Conservation (phyloP, 2,329 filamentous ascomycete genomes). For the Colletotrichum chrysophilum region DNA sequence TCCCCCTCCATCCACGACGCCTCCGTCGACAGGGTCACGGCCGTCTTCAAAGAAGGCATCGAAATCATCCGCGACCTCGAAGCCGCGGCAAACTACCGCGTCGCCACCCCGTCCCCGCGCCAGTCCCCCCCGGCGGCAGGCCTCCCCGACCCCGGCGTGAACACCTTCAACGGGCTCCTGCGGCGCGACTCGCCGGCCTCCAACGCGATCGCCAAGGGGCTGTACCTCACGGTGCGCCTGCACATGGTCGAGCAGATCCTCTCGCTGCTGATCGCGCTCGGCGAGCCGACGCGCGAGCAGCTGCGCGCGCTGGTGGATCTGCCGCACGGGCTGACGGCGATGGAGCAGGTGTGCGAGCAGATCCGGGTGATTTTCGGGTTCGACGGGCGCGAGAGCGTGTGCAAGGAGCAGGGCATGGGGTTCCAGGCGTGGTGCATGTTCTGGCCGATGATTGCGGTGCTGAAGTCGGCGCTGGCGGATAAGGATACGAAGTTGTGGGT, state of each 20-base stretch:
- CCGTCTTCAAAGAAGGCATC: background rate
- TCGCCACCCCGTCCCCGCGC: background rate
- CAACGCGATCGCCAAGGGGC: slow-evolving; percentile 13
- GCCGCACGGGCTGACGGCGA: slow-evolving; percentile 10
- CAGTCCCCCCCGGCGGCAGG: background rate
- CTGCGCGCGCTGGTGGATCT: background rate
- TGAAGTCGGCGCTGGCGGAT: slow-evolving; percentile 1
- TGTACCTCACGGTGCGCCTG: slow-evolving; percentile 7
- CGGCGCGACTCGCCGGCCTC: slow-evolving; percentile 21
- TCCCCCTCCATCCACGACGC: background rate
- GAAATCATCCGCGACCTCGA: slow-evolving; percentile 7
- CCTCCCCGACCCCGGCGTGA: background rate
- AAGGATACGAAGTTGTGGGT: background rate
- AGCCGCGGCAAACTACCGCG: background rate
- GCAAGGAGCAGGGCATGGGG: background rate
- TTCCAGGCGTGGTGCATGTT: slow-evolving; percentile 18
- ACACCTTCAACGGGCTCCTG: background rate
- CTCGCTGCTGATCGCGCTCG: background rate
- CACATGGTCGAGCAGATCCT: slow-evolving; percentile 4
- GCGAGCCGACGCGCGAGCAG: slow-evolving; percentile 8
- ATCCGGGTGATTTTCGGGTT: slow-evolving; percentile 2
- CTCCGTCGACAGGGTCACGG: background rate
- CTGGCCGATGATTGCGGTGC: slow-evolving; percentile 9
- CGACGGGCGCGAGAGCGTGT: slow-evolving; percentile 4
- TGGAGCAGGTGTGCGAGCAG: slow-evolving; percentile 17